These are phyloP conservation scores for Microstegium vimineum DNA, from an alignment of 176 grass and related monocot genomes.

Conservation along the genomic window DNA sequence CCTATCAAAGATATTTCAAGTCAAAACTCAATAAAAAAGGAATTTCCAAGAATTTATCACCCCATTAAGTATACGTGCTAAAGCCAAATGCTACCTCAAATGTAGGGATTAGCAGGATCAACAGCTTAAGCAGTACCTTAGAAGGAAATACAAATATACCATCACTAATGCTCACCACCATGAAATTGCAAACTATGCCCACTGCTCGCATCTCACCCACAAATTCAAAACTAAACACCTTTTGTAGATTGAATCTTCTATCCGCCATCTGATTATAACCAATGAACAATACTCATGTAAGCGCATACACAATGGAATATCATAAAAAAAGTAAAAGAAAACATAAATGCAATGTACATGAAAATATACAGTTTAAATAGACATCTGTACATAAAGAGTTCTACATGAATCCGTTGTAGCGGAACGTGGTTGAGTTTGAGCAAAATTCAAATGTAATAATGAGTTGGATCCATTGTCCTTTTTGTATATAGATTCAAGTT, in stretches of 20 bases:
- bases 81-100: not conserved
- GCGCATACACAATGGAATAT: not conserved
- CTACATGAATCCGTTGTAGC: not conserved
- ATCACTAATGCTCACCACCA: not conserved
- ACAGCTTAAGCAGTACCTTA: not conserved
- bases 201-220: not conserved
- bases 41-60: not conserved
- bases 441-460: not conserved
- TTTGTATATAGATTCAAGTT: not conserved
- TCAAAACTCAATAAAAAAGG: not conserved
- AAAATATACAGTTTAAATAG: not conserved
- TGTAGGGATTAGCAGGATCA: not conserved
- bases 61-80: not conserved
- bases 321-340: not conserved
- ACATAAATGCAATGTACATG: not conserved
- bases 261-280: constrained; percentile 10
- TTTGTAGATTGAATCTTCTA: not conserved
- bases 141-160: not conserved
- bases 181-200: not conserved
- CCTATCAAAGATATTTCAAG: not conserved
- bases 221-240: not conserved
- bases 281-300: not conserved
- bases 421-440: not conserved
- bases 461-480: not conserved
- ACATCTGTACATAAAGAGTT: not conserved